Conservation (phyloP, 1,139 yeast genomes). For the Casaregolazyma lundiana region DNA sequence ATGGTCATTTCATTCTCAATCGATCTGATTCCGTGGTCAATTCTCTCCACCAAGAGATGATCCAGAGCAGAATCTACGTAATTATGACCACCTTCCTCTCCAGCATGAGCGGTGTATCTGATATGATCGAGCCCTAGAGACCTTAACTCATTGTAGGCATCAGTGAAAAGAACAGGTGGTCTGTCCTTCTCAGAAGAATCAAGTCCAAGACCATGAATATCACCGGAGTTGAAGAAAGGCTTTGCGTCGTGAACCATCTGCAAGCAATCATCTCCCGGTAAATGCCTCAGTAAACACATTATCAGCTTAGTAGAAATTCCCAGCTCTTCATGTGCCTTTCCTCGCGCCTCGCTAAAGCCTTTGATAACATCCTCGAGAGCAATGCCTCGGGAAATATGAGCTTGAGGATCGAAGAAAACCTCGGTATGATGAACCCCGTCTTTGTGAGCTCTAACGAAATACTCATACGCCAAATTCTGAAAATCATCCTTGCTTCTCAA, state of each 20-base stretch:
- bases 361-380: slow-evolving; percentile 52
- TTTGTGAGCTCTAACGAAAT: slow-evolving; percentile 53
- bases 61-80: slow-evolving; percentile 57
- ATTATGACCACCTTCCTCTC: slow-evolving; percentile 77
- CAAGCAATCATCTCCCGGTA: slow-evolving; percentile 55
- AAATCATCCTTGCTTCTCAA: slow-evolving; percentile 62
- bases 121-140: slow-evolving; percentile 38
- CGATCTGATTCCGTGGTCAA: slow-evolving; percentile 75
- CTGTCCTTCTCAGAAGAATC: slow-evolving; percentile 73
- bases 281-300: slow-evolving; percentile 75
- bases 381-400: slow-evolving; percentile 66
- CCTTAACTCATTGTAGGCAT: slow-evolving; percentile 51
- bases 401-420: slow-evolving; percentile 80
- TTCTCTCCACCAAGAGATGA: slow-evolving; percentile 55
- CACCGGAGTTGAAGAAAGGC: slow-evolving; percentile 48
- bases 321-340: slow-evolving; percentile 50
- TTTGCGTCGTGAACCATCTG: slow-evolving; percentile 51
- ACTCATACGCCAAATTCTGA: slow-evolving; percentile 69
- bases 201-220: slow-evolving; percentile 67
- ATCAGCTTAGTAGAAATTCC: slow-evolving; percentile 65
- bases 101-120: slow-evolving; percentile 77
- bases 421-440: slow-evolving; percentile 64
- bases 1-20: slow-evolving; percentile 49
- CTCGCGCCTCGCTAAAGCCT: slow-evolving; percentile 63
- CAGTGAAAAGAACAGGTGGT: slow-evolving; percentile 63